These are phyloP conservation scores for Nigrograna mackinnonii DNA, from an alignment of 2,329 filamentous ascomycete species.

Conservation along the genomic window DNA sequence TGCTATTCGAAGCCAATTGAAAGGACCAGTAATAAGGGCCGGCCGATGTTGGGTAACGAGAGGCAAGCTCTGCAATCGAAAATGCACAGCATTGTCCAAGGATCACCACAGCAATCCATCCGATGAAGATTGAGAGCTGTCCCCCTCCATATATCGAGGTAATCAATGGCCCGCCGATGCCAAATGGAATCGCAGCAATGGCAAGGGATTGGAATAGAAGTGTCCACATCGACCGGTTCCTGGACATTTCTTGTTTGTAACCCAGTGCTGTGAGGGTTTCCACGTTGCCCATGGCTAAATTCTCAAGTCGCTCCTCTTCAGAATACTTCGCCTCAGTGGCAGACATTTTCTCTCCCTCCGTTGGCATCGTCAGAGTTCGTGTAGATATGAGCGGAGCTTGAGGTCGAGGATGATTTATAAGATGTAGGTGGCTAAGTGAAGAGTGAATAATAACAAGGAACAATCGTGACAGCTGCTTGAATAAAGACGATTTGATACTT, in stretches of 20 bases:
- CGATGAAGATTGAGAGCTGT: background rate
- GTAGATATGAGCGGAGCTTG: too few relatives aligned
- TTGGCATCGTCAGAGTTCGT: too few relatives aligned
- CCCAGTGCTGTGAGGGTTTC: too few relatives aligned
- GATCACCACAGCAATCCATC: background rate
- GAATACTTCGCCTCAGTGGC: too few relatives aligned
- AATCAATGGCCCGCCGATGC: background rate
- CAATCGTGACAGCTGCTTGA: too few relatives aligned
- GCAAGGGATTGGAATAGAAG: background rate
- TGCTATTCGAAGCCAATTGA: background rate
- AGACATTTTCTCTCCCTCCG: too few relatives aligned
- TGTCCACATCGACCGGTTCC: background rate
- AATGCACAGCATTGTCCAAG: background rate
- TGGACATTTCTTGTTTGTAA: background rate
- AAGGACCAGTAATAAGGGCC: background rate
- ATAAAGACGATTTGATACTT: too few relatives aligned
- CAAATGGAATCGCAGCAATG: background rate
- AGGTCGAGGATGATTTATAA: too few relatives aligned
- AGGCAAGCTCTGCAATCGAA: background rate
- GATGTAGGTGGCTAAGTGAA: too few relatives aligned
- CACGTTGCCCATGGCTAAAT: too few relatives aligned
- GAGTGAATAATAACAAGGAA: too few relatives aligned
- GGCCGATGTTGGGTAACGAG: background rate
- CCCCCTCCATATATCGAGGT: background rate
- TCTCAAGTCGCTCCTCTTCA: too few relatives aligned